Conservation (phyloP, 768 basidiomycete species). For the Holtermanniella nyarrowii region DNA sequence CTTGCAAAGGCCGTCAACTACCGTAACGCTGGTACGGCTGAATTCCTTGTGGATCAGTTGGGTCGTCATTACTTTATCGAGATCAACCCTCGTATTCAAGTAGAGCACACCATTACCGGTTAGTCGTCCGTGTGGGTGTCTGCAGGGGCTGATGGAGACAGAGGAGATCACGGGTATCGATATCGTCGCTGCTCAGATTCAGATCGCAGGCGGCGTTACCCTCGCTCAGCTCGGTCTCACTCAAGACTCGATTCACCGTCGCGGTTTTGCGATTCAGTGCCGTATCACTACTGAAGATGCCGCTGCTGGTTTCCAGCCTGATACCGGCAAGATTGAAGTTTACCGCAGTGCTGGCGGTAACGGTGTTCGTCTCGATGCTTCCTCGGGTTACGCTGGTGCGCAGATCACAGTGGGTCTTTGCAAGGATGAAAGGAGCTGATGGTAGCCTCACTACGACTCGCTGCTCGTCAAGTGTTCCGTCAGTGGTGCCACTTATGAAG, state of each 20-base stretch:
- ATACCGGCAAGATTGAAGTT: conserved; percentile 98
- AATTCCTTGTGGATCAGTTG: conserved; percentile 95
- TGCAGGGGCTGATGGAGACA: conserved; percentile 40
- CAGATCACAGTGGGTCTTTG: conserved; percentile 73
- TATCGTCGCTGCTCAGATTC: conserved; percentile 97
- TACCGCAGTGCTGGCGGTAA: conserved; percentile 98
- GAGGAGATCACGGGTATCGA: conserved; percentile 99
- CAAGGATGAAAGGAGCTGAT: not conserved
- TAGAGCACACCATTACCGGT: conserved; percentile 99
- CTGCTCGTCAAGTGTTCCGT: conserved; percentile 93
- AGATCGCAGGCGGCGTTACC: conserved; percentile 97
- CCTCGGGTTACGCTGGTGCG: conserved; percentile 95
- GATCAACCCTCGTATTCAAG: conserved; percentile 98
- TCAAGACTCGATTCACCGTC: conserved; percentile 88
- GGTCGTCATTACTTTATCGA: conserved; percentile 98
- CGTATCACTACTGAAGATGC: conserved; percentile 98
- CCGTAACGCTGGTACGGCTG: conserved; percentile 93
- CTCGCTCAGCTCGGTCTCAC: conserved; percentile 89
- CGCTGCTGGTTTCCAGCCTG: conserved; percentile 84
- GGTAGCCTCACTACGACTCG: conserved; percentile 92
- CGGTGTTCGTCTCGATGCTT: conserved; percentile 91
- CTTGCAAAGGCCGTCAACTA: conserved; percentile 88
- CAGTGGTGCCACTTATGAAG: conserved; percentile 94
- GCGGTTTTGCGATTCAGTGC: conserved; percentile 96
- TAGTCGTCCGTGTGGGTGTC: conserved; percentile 15